Evolutionary conservation across 345 rosid genomes (phyloP), one percentile per base, ranked within the genome.

Genomic region (Corchorus capsularis): DNA sequence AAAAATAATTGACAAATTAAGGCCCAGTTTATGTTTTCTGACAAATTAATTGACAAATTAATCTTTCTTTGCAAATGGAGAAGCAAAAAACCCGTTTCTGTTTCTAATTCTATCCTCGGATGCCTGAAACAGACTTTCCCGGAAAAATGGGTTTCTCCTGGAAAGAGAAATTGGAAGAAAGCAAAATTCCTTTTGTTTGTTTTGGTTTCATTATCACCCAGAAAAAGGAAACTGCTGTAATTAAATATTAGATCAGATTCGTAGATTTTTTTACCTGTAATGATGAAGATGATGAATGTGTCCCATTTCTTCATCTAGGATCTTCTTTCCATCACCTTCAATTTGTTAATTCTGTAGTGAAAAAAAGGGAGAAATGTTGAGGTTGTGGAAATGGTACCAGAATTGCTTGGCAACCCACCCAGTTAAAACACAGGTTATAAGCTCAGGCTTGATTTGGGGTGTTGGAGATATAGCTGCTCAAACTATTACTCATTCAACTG

Each of bases 401-500:
- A 79, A 83, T 70, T 85, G 86, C 79, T 76, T 85, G 75, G 71
- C 79, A 53, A 54, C 71, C 59, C 88, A 85, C 53, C 86, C 88
- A 12, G 75, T 83, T 49, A 85, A 83, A 80, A 83, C 84, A 34
- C 84, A 83, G 75, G 68, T 85, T 72, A 61, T 81, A 19, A 83
- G 86, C 77, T 85, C 88, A 5, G 88, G 84, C 61, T 65, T 85
- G 52, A 80, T 85, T 56, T 85, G 88, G 88, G 88, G 86, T 4
- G 20, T 75, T 63, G 88, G 88, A 13, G 88, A 85, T 69, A 73
- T 85, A 35, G 78, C 83, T 69, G 88, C 86, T 20, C 86, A 83
- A 79, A 66, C 88, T 41, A 79, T 85, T 46, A 76, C 86, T 32
- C 54, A 59, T 34, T 73, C 60, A 63, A 69, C 88, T 6, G 65